Base-by-base conservation (phyloP, 257 asterid species). In the Oldenlandia corymbosa region DNA sequence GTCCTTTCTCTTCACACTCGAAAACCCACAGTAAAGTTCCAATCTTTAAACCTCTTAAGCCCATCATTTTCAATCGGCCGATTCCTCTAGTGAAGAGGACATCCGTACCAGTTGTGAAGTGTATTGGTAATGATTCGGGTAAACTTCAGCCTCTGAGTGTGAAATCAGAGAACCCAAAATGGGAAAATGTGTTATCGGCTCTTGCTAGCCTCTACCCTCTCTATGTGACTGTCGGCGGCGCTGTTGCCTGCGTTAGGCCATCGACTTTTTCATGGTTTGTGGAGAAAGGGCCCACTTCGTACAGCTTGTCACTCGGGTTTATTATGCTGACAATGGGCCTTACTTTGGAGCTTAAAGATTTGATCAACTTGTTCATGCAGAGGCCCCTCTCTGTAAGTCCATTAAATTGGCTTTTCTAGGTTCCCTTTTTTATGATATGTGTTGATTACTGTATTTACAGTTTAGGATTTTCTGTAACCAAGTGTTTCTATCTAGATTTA, bases 311-410 rank as follows among this genome's bases (percentile, higher is more conserved):
- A 27, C 93, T 87, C 41, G 95, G 96, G 73, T 78, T 90, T 45
- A 84, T 90, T 10, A 90, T 90, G 97, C 65, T 90, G 74, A 84
- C 84, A 10, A 90, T 90, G 97, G 97, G 97, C 56, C 75, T 90
- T 49, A 90, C 96, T 17, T 70, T 90, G 86, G 96, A 90, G 82
- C 74, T 91, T 63, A 81, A 83, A 58, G 95, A 91, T 59, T 77
- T 91, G 90, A 57, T 81, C 74, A 64, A 72, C 61, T 72, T 89
- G 62, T 81, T 89, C 78, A 63, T 76, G 80, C 84, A 74, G 56
- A 68, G 72, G 61, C 80, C 82, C 58, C 30, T 80, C 70, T 67
- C 95, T 66, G 95, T 88, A 78, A 91, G 97, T 75, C 59, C 34
- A 10, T 18, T 8, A 7, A n/a, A 5, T 48, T 28, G 26, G 32